Conservation (phyloP, 2,329 filamentous ascomycete species). For the Erysiphe pulchra region DNA sequence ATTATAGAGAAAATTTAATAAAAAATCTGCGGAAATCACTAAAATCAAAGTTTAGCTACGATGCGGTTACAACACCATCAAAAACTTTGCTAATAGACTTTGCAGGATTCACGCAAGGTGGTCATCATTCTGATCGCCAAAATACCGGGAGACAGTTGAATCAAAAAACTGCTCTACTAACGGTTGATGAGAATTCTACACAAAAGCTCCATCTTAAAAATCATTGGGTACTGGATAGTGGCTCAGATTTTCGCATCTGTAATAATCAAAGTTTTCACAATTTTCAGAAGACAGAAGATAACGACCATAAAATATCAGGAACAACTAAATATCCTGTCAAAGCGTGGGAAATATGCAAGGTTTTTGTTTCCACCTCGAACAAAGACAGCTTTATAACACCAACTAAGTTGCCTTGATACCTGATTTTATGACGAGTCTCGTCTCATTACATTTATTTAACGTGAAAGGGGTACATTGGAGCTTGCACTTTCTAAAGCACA, state of each 20-base stretch:
- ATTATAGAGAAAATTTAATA: not conserved
- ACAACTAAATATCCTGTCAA: not conserved
- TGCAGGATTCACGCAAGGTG: not conserved
- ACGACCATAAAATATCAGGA: not conserved
- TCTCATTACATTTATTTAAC: not conserved
- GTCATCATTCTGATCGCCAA: not conserved
- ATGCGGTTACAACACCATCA: not conserved
- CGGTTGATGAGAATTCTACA: not conserved
- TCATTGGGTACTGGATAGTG: not conserved
- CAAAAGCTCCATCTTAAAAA: not conserved
- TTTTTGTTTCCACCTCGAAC: not conserved
- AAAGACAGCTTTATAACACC: not conserved
- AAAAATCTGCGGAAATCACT: not conserved
- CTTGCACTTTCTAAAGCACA: not conserved
- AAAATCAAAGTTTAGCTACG: not conserved
- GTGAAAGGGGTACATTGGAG: not conserved
- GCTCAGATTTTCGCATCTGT: not conserved
- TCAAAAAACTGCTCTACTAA: not conserved
- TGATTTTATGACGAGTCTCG: not conserved
- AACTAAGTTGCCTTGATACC: not conserved
- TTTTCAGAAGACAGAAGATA: not conserved
- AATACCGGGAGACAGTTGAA: not conserved
- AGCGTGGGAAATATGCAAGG: not conserved
- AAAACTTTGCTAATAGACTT: not conserved
- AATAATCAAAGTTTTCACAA: not conserved